These are phyloP conservation scores for Scutellaria galericulata DNA, from an alignment of 257 asterid species.

Conservation along the genomic window DNA sequence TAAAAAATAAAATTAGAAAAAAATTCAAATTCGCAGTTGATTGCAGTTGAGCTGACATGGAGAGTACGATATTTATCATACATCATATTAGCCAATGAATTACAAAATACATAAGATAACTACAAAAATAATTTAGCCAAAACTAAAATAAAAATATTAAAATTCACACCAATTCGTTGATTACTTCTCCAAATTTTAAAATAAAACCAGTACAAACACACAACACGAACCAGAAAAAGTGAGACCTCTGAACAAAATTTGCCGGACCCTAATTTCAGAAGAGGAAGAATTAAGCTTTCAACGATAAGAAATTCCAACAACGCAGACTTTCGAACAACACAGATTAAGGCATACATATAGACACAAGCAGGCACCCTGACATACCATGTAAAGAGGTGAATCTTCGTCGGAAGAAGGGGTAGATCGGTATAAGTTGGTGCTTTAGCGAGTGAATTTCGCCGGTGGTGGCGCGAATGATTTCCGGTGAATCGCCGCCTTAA, in stretches of 20 bases:
- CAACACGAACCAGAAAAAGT: neutral
- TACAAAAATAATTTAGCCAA: neutral
- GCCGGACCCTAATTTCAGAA: neutral
- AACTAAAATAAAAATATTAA: neutral
- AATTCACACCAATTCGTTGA: neutral
- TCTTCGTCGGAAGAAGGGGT: conserved; percentile 15
- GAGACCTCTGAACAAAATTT: conserved; percentile 18
- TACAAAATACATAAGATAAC: neutral
- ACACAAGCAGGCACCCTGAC: conserved; percentile 9
- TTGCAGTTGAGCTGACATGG: conserved; percentile 15
- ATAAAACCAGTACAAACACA: neutral
- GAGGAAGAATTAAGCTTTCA: neutral
- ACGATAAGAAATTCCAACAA: neutral
- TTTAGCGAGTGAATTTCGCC: conserved; percentile 12
- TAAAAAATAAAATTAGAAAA: neutral
- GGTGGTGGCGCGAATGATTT: conserved; percentile 49
- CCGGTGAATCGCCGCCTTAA: conserved; percentile 45
- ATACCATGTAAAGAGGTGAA: conserved; percentile 33
- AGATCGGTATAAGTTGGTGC: conserved; percentile 11
- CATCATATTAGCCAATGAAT: neutral
- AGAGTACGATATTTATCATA: neutral
- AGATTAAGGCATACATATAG: neutral
- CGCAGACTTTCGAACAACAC: neutral
- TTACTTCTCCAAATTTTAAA: neutral
- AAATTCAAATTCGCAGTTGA: neutral